These are phyloP conservation scores for Fusarium avenaceum DNA, from an alignment of 2,329 filamentous ascomycete species.

Conservation along the genomic window DNA sequence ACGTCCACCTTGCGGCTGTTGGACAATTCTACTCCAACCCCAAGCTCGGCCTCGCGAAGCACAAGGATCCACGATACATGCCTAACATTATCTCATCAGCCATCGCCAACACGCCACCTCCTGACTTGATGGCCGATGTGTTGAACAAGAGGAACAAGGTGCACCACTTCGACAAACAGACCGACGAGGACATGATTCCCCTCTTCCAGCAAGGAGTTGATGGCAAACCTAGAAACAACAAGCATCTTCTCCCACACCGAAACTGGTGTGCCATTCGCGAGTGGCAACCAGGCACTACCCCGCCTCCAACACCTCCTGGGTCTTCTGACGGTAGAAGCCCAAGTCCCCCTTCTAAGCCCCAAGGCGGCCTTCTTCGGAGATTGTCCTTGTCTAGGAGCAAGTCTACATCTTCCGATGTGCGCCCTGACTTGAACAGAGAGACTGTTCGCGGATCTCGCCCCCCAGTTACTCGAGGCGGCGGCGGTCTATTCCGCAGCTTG, in stretches of 20 bases:
- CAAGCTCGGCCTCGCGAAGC: constrained; percentile 82
- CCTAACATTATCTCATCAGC: constrained; percentile 94
- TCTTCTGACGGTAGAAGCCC: constrained; percentile 63
- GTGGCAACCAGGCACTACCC: constrained; percentile 84
- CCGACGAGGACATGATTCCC: constrained; percentile 95
- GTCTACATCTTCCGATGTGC: constrained; percentile 53
- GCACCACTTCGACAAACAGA: constrained; percentile 79
- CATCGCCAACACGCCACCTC: constrained; percentile 92
- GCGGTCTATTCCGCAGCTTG: constrained; percentile 62
- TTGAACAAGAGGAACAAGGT: constrained; percentile 93
- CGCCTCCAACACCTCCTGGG: constrained; percentile 74
- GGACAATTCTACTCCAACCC: constrained; percentile 96
- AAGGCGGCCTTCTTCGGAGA: constrained; percentile 60
- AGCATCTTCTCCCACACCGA: constrained; percentile 84
- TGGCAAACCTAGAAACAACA: constrained; percentile 91
- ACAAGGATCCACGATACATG: constrained; percentile 96
- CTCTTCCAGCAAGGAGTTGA: constrained; percentile 92
- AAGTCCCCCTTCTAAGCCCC: constrained; percentile 54
- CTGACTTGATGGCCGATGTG: constrained; percentile 88
- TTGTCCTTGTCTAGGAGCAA: constrained; percentile 58
- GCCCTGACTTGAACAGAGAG: constrained; percentile 56
- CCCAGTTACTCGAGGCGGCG: constrained; percentile 60
- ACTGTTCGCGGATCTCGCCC: constrained; percentile 61
- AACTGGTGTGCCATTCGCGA: constrained; percentile 96
- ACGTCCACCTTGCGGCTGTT: constrained; percentile 91